These are phyloP conservation scores for Cavenderia fasciculata DNA, from an alignment of 78 protist species.

Conservation along the genomic window DNA sequence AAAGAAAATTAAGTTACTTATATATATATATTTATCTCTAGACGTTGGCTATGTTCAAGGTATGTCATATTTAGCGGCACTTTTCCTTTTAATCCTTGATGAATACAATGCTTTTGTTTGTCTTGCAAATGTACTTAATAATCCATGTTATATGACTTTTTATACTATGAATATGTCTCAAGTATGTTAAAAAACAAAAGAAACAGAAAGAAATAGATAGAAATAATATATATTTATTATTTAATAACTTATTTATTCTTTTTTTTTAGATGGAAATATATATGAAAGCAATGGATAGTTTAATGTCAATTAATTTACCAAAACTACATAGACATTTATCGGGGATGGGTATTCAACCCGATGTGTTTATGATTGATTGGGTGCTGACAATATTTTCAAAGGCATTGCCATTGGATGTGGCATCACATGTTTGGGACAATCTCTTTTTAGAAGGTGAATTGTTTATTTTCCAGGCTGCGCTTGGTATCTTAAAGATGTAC, in stretches of 20 bases:
- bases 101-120: conserved; percentile 84
- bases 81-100: conserved; percentile 90
- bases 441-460: conserved; percentile 81
- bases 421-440: conserved; percentile 90
- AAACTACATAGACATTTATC: conserved; percentile 73
- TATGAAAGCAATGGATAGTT: conserved; percentile 71
- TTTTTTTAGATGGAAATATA: conserved; percentile 76
- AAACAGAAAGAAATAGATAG: background rate
- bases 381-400: conserved; percentile 89
- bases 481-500: conserved; percentile 69
- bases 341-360: conserved; percentile 67
- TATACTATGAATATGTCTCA: conserved; percentile 78
- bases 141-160: conserved; percentile 81
- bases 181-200: conserved; percentile 13
- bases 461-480: conserved; percentile 62
- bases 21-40: background rate
- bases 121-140: conserved; percentile 87
- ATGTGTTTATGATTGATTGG: conserved; percentile 90
- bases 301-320: conserved; percentile 58
- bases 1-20: background rate
- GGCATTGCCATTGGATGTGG: conserved; percentile 87
- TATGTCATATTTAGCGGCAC: conserved; percentile 95
- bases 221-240: background rate
- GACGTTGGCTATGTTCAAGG: conserved; percentile 92
- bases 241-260: background rate